Conservation (phyloP, 2,329 filamentous ascomycete genomes). For the Hypoxylon rubiginosum region DNA sequence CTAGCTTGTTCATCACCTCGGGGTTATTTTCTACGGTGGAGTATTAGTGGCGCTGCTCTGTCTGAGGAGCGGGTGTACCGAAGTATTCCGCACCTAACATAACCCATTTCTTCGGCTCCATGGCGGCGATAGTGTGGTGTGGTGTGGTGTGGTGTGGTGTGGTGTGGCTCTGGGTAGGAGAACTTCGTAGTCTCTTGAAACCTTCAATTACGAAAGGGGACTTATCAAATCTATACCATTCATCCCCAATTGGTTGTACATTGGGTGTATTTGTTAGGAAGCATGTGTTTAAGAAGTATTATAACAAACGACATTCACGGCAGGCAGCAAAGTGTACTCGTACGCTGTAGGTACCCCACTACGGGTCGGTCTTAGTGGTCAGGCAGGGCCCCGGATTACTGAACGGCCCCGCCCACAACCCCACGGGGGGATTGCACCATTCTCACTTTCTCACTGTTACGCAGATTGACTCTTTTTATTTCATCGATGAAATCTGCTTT, state of each 20-base stretch:
- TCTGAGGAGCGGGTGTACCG: background rate
- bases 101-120: slow-evolving; percentile 37
- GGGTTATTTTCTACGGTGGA: slow-evolving; percentile 70
- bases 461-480: background rate
- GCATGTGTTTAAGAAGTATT: background rate
- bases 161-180: background rate
- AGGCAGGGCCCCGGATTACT: too few relatives aligned
- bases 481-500: background rate
- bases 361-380: background rate
- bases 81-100: slow-evolving; percentile 26
- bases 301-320: background rate
- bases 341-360: background rate
- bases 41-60: slow-evolving; percentile 7
- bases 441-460: background rate
- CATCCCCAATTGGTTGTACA: background rate
- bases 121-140: background rate
- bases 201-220: background rate
- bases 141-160: too few relatives aligned
- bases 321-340: background rate
- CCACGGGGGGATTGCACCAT: background rate
- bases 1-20: slow-evolving; percentile 80
- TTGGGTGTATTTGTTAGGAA: background rate
- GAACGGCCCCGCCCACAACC: too few relatives aligned
- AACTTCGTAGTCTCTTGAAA: background rate
- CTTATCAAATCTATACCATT: background rate